These are phyloP conservation scores for Naumovozyma dairenensis DNA, from an alignment of 805 yeast species.

Conservation along the genomic window DNA sequence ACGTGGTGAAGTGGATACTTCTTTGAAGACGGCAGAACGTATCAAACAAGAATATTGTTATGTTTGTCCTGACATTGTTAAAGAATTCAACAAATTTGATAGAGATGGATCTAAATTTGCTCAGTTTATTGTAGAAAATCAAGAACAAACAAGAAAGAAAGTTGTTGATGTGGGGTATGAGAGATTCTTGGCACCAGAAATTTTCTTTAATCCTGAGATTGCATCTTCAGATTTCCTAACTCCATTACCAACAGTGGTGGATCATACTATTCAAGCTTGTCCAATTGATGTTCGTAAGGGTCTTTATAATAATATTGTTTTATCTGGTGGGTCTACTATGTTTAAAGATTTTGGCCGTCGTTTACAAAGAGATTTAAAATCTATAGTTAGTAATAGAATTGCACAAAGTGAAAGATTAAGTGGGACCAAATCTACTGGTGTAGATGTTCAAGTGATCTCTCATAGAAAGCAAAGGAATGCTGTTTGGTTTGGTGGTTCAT, in stretches of 20 bases:
- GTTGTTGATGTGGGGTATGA: constrained; percentile 93
- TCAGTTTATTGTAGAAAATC: constrained; percentile 79
- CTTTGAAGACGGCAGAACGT: constrained; percentile 89
- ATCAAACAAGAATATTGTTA: constrained; percentile 96
- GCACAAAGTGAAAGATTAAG: constrained; percentile 67
- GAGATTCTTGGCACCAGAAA: constrained; percentile 97
- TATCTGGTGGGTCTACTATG: constrained; percentile 98
- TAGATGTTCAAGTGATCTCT: constrained; percentile 91
- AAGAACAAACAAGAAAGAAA: constrained; percentile 50
- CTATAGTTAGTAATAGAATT: constrained; percentile 81
- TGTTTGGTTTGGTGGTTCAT: constrained; percentile 98
- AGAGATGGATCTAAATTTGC: constrained; percentile 90
- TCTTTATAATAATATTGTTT: constrained; percentile 86
- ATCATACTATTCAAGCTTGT: constrained; percentile 84
- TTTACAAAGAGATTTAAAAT: constrained; percentile 86
- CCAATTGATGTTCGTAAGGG: constrained; percentile 98
- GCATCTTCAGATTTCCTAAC: constrained; percentile 91
- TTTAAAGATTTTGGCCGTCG: constrained; percentile 97
- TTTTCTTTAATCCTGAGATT: constrained; percentile 95
- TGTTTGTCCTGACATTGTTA: constrained; percentile 95
- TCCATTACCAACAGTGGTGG: constrained; percentile 94
- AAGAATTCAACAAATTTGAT: constrained; percentile 91
- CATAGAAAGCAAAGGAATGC: constrained; percentile 98
- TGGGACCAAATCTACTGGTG: constrained; percentile 77
- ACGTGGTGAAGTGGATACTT: constrained; percentile 91